phyloP scores from a whole-genome alignment of 768 basidiomycete species.

The Mycena capillaripes region DNA sequence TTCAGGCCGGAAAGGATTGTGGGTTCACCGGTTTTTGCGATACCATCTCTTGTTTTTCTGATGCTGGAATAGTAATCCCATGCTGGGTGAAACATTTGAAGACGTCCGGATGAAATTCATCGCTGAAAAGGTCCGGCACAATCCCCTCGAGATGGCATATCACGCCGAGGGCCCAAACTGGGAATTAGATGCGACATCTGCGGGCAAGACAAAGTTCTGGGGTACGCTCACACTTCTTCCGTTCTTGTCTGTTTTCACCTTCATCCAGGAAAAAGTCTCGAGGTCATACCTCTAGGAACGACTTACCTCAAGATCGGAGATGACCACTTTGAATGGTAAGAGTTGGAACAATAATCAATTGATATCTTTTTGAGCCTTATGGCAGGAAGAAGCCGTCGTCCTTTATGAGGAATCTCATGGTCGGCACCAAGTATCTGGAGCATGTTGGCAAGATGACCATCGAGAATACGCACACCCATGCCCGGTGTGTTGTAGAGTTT shows the following conservation, averaged over 20 bases:
- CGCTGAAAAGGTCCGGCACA: constrained; percentile 90
- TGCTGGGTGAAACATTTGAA: constrained; percentile 92
- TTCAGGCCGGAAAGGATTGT: constrained; percentile 91
- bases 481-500: constrained; percentile 83
- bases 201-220: constrained; percentile 92
- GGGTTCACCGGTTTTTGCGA: constrained; percentile 43
- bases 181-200: constrained; percentile 82
- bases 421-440: constrained; percentile 92
- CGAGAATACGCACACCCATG: constrained; percentile 68
- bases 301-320: constrained; percentile 76
- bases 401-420: constrained; percentile 91
- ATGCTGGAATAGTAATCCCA: constrained; percentile 75
- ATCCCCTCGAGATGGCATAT: constrained; percentile 88
- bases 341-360: constrained; percentile 1
- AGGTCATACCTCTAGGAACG: constrained; percentile 85
- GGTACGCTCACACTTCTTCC: constrained; percentile 61
- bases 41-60: constrained; percentile 12
- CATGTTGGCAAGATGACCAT: constrained; percentile 87
- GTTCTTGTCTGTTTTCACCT: constrained; percentile 30
- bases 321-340: constrained; percentile 82
- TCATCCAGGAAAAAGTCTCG: constrained; percentile 84
- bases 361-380: constrained; percentile 10
- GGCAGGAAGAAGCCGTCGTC: constrained; percentile 88
- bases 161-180: constrained; percentile 86
- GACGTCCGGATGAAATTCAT: constrained; percentile 85